These are phyloP conservation scores for Kodamaea jinghongensis DNA, from an alignment of 805 yeast species.

Conservation along the genomic window DNA sequence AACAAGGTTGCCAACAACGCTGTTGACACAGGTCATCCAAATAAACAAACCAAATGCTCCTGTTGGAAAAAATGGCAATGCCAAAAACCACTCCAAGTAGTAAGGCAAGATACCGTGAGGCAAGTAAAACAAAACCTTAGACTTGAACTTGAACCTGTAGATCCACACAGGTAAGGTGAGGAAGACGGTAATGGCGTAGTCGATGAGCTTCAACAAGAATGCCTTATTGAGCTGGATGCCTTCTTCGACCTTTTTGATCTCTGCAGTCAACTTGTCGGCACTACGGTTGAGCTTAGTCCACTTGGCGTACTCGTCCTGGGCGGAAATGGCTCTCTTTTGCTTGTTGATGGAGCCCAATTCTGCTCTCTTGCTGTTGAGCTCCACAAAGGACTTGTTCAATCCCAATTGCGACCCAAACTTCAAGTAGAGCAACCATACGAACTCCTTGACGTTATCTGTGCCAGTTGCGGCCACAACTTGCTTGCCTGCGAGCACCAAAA, in stretches of 20 bases:
- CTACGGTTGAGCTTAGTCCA: constrained; percentile 91
- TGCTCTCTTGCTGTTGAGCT: constrained; percentile 26
- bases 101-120: constrained; percentile 58
- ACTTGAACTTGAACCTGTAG: constrained; percentile 52
- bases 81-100: constrained; percentile 51
- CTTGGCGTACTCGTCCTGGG: constrained; percentile 92
- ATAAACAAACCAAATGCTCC: constrained; percentile 61
- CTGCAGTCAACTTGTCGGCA: constrained; percentile 53
- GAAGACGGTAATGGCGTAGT: constrained; percentile 30
- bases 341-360: constrained; percentile 48
- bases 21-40: constrained; percentile 49
- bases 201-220: constrained; percentile 30
- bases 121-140: constrained; percentile 53
- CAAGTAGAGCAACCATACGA: constrained; percentile 39
- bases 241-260: constrained; percentile 45
- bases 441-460: constrained; percentile 26
- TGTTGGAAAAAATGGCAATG: constrained; percentile 61
- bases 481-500: constrained; percentile 36
- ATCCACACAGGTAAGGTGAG: constrained; percentile 50
- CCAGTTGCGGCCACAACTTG: constrained; percentile 38
- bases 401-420: constrained; percentile 32
- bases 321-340: constrained; percentile 61
- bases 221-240: constrained; percentile 36
- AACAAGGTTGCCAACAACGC: constrained; percentile 19
- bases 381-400: constrained; percentile 24